phyloP scores from a whole-genome alignment of 2,329 filamentous ascomycete genomes.

The Microdochium nivale region DNA sequence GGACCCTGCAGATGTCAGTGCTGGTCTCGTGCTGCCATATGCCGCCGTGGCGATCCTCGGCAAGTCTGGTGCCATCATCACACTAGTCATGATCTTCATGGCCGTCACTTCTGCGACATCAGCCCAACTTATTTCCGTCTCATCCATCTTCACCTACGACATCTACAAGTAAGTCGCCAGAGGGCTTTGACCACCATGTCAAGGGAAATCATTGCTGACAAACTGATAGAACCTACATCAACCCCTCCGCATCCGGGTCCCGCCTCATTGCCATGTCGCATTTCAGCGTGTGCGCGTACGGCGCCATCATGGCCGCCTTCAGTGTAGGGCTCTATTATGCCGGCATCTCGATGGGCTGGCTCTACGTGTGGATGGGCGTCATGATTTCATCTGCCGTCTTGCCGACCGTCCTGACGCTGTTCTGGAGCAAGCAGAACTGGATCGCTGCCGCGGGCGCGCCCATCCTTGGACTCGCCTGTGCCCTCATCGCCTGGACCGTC shows the following conservation, averaged over 20 bases:
- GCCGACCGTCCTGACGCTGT: constrained; percentile 66
- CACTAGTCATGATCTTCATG: constrained; percentile 77
- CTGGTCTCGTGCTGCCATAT: constrained; percentile 77
- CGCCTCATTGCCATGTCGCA: constrained; percentile 73
- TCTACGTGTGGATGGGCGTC: constrained; percentile 83
- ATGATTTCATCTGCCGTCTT: constrained; percentile 78
- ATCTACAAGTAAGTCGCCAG: constrained; percentile 44
- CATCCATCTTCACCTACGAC: constrained; percentile 79
- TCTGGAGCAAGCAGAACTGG: constrained; percentile 60
- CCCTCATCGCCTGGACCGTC: constrained; percentile 67
- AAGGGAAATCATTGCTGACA: not conserved
- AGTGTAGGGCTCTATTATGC: constrained; percentile 63
- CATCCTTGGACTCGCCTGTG: constrained; percentile 55
- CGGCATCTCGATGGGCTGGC: constrained; percentile 77
- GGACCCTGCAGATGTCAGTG: constrained; percentile 62
- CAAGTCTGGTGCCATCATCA: constrained; percentile 68
- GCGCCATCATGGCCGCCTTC: constrained; percentile 65
- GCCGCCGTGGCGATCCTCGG: constrained; percentile 75
- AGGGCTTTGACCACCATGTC: not conserved
- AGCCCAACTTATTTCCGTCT: constrained; percentile 76
- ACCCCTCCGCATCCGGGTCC: constrained; percentile 63
- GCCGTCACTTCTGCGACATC: constrained; percentile 77
- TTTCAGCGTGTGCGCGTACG: constrained; percentile 57
- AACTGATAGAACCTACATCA: constrained; percentile 62
- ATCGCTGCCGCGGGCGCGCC: constrained; percentile 44